These are phyloP conservation scores for Gelatoporia subvermispora DNA, from an alignment of 768 basidiomycete genomes.

Conservation along the genomic window DNA sequence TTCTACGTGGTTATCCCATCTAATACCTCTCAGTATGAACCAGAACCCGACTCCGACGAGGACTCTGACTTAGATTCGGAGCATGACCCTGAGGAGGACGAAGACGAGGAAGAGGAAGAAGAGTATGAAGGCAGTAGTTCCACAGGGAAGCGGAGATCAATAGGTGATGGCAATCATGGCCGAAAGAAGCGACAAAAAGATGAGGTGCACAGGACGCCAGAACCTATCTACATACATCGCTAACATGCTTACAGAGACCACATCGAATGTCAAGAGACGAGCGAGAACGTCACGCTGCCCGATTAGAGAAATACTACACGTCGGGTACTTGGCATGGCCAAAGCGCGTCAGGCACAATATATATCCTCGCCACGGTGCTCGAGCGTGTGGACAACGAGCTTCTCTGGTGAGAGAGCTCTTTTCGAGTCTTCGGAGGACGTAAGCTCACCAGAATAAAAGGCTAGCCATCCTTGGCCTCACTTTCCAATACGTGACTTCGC, in stretches of 20 bases:
- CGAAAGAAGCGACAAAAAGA: slow-evolving; percentile 53
- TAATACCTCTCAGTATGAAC: slow-evolving; percentile 63
- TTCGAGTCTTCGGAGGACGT: neutral
- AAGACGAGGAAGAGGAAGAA: slow-evolving; percentile 41
- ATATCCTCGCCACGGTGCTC: slow-evolving; percentile 84
- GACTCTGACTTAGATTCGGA: slow-evolving; percentile 43
- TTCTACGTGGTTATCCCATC: neutral
- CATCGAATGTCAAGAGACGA: slow-evolving; percentile 67
- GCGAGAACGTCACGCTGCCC: slow-evolving; percentile 53
- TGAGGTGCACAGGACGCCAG: slow-evolving; percentile 17
- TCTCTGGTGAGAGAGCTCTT: slow-evolving; percentile 66
- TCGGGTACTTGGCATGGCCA: slow-evolving; percentile 86
- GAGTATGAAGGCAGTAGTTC: slow-evolving; percentile 35
- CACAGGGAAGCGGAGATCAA: slow-evolving; percentile 45
- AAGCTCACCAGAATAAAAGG: slow-evolving; percentile 38
- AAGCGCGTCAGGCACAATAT: slow-evolving; percentile 84
- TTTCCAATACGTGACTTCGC: slow-evolving; percentile 83
- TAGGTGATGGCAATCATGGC: slow-evolving; percentile 33
- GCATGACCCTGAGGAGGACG: slow-evolving; percentile 36
- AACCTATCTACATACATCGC: no score
- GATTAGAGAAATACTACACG: slow-evolving; percentile 78
- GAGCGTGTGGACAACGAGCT: slow-evolving; percentile 92
- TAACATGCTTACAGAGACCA: slow-evolving; percentile 31
- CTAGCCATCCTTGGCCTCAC: slow-evolving; percentile 91
- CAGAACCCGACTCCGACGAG: slow-evolving; percentile 67